These are phyloP conservation scores for Buddleja alternifolia DNA, from an alignment of 257 asterid species.

Conservation along the genomic window DNA sequence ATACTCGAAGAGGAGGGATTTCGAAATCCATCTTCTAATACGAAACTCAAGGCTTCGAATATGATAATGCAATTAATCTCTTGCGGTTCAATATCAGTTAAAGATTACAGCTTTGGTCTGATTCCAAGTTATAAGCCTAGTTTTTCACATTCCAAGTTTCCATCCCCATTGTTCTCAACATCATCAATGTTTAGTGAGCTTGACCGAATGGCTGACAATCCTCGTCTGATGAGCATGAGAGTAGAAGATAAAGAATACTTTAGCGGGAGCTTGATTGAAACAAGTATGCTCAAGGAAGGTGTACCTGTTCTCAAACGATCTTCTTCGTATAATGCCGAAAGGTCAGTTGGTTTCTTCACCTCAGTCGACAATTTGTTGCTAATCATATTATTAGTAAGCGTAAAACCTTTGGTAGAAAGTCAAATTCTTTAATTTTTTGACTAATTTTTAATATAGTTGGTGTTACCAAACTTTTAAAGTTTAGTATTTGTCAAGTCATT, in stretches of 20 bases:
- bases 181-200: slow-evolving; percentile 77
- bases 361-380: slow-evolving; percentile 7
- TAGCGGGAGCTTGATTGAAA: slow-evolving; percentile 89
- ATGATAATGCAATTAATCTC: slow-evolving; percentile 90
- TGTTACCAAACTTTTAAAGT: too few relatives aligned
- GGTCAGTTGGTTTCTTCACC: slow-evolving; percentile 44
- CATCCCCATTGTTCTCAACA: slow-evolving; percentile 78
- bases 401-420: too few relatives aligned
- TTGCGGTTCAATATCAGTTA: slow-evolving; percentile 90
- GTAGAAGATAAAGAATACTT: slow-evolving; percentile 90
- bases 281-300: slow-evolving; percentile 47
- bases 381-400: neutral
- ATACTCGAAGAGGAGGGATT: slow-evolving; percentile 73
- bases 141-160: slow-evolving; percentile 73
- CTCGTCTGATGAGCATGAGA: slow-evolving; percentile 60
- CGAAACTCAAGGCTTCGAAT: slow-evolving; percentile 84
- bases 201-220: slow-evolving; percentile 71
- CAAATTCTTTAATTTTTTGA: neutral
- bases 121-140: slow-evolving; percentile 85
- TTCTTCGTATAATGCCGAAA: slow-evolving; percentile 79
- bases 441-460: neutral
- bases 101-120: slow-evolving; percentile 84
- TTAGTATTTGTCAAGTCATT: too few relatives aligned
- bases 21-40: slow-evolving; percentile 42
- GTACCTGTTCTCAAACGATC: slow-evolving; percentile 69